Evolutionary conservation across 495 filamentous ascomycete species (phyloP), one percentile per base, ranked within the genome.

Genomic region (Tirmania nivea): DNA sequence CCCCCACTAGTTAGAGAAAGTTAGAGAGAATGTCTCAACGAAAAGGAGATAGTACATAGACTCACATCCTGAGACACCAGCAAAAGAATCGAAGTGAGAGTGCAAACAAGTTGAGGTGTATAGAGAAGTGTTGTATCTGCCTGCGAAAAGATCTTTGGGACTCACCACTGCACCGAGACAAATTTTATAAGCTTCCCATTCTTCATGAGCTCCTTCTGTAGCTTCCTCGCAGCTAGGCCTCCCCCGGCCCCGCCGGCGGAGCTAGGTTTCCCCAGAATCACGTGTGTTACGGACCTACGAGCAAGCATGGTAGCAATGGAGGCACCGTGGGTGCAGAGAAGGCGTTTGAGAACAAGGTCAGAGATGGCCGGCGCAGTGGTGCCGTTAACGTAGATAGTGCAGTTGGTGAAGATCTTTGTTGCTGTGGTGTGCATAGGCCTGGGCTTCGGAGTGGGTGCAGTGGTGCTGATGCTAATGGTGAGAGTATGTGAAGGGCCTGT

Each of bases 261-360:
- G 35, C 12, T 12, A 47, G 8, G 8, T 48, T 47, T 55, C 2
- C 82, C 86, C 14, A 95, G 59, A 52, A 97, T 81, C 55, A 95
- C 80, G 66, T 97, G 90, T 10, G 87, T 92, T 37, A 94, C 84
- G 36, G 72, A 71, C 19, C 78, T 74, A 10, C 85, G 75, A 6
- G 76, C 78, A 16, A 94, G 74, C 52, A 74, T 70, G 12, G 84
- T 71, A 3, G 83, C 76, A 45, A 85, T 69, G 35, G 62, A 69
- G 0, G 76, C 90, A 21, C 90, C 90, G 61, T 90, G 73, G 52
- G 75, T 67, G 10, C 74, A 76, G 19, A 96, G 71, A 34, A 93
- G 69, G 37, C 76, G 78, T 68, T 90, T 93, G 49, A 96, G 74
- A 60, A 76, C 78, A 65, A 93, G 84, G 68, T 97, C 88, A 0